These are phyloP conservation scores for Carpinus fangiana DNA, from an alignment of 306 rosid genomes.

Conservation along the genomic window DNA sequence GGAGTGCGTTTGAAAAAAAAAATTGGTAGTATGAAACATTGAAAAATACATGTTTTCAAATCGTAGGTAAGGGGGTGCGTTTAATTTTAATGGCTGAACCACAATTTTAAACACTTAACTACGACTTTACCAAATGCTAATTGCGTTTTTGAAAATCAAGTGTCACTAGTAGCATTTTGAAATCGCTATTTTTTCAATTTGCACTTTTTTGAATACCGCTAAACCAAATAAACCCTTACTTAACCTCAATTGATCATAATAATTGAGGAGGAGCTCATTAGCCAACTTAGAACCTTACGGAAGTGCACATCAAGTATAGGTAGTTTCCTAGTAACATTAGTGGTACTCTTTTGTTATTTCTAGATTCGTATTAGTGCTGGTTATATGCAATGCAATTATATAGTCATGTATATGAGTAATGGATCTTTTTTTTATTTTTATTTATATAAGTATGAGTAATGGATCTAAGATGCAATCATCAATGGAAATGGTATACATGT, in stretches of 20 bases:
- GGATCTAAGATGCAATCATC: not conserved
- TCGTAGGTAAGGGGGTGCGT: no score
- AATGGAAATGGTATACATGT: not conserved
- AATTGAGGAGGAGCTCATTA: not conserved
- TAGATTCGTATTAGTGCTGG: not conserved
- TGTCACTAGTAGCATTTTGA: no score
- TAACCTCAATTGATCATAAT: not conserved
- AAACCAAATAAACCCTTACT: not conserved
- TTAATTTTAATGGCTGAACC: no score
- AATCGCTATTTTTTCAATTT: no score
- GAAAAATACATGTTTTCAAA: no score
- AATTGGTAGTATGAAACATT: no score
- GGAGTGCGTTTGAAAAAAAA: no score
- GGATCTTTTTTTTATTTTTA: not conserved
- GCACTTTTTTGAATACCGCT: no score
- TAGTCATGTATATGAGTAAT: not conserved
- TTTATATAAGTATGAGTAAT: not conserved
- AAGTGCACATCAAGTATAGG: not conserved
- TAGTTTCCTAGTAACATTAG: not conserved
- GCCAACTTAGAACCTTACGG: not conserved
- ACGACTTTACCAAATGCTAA: no score
- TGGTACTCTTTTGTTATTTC: not conserved
- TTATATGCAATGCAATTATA: not conserved
- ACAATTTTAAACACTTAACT: no score
- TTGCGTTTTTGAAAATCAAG: no score